A percentile compares a stretch with the other conserved stretches of the same genome.
Evolutionary conservation across 179 eudicot genomes (phyloP).

Genomic region (Gypsophila paniculata): DNA sequence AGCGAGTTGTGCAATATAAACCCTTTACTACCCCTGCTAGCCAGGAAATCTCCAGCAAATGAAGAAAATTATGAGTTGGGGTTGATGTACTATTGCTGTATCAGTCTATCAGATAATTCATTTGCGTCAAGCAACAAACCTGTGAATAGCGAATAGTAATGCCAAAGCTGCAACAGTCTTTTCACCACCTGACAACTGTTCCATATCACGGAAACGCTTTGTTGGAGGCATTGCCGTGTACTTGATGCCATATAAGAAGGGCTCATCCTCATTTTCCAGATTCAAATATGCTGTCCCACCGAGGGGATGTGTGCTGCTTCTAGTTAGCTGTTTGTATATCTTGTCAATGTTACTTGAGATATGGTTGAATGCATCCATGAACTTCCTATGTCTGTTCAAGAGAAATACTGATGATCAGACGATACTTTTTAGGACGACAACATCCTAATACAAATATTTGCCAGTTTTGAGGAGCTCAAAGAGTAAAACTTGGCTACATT

Average conservation of each 20-base stretch:
- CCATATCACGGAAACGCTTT: conserved; percentile 97
- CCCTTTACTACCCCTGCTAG: conserved; percentile 1
- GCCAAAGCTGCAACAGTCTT: conserved; percentile 99
- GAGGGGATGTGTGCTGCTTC: conserved; percentile 74
- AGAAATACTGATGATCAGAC: conserved; percentile 9
- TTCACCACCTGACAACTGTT: conserved; percentile 96
- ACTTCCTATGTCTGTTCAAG: conserved; percentile 55
- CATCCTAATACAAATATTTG: neutral
- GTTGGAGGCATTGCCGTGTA: conserved; percentile 98
- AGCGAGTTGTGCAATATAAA: neutral
- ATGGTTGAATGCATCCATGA: conserved; percentile 91
- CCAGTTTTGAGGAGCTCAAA: conserved; percentile 2
- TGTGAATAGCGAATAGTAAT: conserved; percentile 89
- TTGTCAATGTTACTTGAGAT: conserved; percentile 75
- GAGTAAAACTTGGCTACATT: neutral
- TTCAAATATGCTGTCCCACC: conserved; percentile 96
- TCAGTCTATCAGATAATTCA: neutral
- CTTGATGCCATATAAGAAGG: conserved; percentile 80
- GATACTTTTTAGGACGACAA: conserved; percentile 4
- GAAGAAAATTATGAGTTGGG: neutral
- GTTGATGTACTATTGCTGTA: neutral
- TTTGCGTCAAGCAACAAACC: conserved; percentile 36
- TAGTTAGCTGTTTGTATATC: conserved; percentile 93
- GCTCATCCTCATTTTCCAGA: conserved; percentile 91
- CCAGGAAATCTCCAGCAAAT: neutral